A percentile compares a stretch with the other conserved stretches of the same genome.
Conservation (phyloP, 208 protist species). For the Crithidia brevicula region DNA sequence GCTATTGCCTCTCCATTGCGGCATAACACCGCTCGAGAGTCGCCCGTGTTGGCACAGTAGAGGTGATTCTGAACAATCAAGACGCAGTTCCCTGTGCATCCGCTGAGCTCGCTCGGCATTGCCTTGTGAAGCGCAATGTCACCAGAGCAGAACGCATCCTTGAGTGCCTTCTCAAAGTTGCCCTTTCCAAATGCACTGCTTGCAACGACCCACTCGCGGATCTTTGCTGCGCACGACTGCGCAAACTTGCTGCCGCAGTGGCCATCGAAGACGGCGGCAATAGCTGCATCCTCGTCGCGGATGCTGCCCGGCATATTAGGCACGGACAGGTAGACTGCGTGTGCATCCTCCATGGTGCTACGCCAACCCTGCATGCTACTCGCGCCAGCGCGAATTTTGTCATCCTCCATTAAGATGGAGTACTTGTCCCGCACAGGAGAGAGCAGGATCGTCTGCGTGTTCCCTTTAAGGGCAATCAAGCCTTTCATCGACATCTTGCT, state of each 20-base stretch:
- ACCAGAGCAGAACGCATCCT: slow-evolving; percentile 67
- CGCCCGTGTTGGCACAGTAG: slow-evolving; percentile 95
- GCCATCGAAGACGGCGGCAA: slow-evolving; percentile 89
- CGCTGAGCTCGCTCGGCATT: slow-evolving; percentile 80
- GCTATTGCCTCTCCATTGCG: slow-evolving; percentile 84
- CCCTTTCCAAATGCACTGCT: slow-evolving; percentile 56
- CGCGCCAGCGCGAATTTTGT: slow-evolving; percentile 87
- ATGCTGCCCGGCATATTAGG: slow-evolving; percentile 71
- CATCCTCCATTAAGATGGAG: slow-evolving; percentile 92
- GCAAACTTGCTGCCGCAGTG: slow-evolving; percentile 87
- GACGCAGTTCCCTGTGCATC: slow-evolving; percentile 85
- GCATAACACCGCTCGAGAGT: slow-evolving; percentile 91
- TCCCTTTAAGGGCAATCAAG: slow-evolving; percentile 53
- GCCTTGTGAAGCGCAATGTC: slow-evolving; percentile 74
- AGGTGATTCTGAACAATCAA: slow-evolving; percentile 88
- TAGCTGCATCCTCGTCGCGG: slow-evolving; percentile 73
- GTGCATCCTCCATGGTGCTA: slow-evolving; percentile 92
- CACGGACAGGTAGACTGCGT: slow-evolving; percentile 83
- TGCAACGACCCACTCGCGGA: slow-evolving; percentile 78
- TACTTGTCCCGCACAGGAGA: slow-evolving; percentile 89
- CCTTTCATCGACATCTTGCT: slow-evolving; percentile 54
- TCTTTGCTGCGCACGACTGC: slow-evolving; percentile 74
- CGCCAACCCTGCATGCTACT: slow-evolving; percentile 93
- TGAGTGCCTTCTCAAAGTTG: slow-evolving; percentile 73
- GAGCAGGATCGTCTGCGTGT: slow-evolving; percentile 79